phyloP scores from a whole-genome alignment of 495 filamentous ascomycete genomes.

The Niebla homalea region DNA sequence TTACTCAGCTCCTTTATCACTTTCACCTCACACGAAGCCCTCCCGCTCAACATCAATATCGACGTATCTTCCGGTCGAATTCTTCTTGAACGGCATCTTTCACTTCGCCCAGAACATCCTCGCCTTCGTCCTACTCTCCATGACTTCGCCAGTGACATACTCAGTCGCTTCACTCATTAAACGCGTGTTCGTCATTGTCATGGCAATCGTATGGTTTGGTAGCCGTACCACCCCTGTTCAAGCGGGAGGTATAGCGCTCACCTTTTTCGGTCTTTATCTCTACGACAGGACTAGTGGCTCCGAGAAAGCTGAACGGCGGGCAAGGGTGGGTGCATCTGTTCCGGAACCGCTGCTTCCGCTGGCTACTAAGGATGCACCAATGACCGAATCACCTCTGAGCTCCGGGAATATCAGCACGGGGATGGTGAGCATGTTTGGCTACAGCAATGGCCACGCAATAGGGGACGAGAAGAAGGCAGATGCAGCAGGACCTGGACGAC shows the following conservation, averaged over 20 bases:
- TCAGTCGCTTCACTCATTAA: slow-evolving; percentile 92
- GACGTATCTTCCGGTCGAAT: slow-evolving; percentile 69
- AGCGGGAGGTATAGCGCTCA: slow-evolving; percentile 71
- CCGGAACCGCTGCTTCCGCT: slow-evolving; percentile 60
- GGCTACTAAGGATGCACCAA: slow-evolving; percentile 19
- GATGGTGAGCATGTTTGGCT: slow-evolving; percentile 19
- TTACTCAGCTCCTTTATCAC: slow-evolving; percentile 54
- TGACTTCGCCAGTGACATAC: slow-evolving; percentile 93
- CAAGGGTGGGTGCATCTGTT: slow-evolving; percentile 40
- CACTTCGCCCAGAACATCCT: slow-evolving; percentile 96
- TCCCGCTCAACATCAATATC: slow-evolving; percentile 47
- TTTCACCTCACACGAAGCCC: slow-evolving; percentile 36
- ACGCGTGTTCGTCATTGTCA: slow-evolving; percentile 89
- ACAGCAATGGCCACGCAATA: slow-evolving; percentile 21
- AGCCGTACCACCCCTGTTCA: slow-evolving; percentile 73
- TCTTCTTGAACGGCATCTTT: slow-evolving; percentile 92
- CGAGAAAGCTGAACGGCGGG: slow-evolving; percentile 63
- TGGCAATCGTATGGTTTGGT: slow-evolving; percentile 93
- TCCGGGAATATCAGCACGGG: slow-evolving; percentile 19
- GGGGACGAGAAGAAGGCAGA: slow-evolving; percentile 51
- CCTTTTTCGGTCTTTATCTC: slow-evolving; percentile 85
- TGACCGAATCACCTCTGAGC: slow-evolving; percentile 23
- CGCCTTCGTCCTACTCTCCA: slow-evolving; percentile 79
- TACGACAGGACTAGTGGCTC: slow-evolving; percentile 88
- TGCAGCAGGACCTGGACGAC: slow-evolving; percentile 33